These are phyloP conservation scores for Seiridium unicorne DNA, from an alignment of 2,329 filamentous ascomycete species.

Conservation along the genomic window DNA sequence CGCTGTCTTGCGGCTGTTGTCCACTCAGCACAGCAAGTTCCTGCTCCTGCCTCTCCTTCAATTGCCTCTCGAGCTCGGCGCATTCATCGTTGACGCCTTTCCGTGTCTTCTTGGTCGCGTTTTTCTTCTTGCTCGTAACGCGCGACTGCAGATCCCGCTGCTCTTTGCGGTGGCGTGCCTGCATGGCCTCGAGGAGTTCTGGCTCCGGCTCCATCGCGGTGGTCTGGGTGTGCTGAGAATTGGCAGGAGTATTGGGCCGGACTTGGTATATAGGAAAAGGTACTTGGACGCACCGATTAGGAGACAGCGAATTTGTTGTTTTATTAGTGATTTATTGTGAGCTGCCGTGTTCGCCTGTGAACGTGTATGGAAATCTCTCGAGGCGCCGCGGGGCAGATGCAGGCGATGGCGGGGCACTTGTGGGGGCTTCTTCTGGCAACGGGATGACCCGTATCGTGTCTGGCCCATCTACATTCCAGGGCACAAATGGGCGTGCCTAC, in stretches of 20 bases:
- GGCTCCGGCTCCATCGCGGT: neutral
- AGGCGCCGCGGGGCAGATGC: too few relatives aligned
- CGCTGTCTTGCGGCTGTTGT: slow-evolving; percentile 9
- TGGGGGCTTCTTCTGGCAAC: too few relatives aligned
- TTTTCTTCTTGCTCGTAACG: slow-evolving; percentile 95
- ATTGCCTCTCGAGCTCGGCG: slow-evolving; percentile 63
- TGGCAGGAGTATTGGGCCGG: neutral
- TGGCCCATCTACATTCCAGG: too few relatives aligned
- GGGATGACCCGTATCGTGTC: too few relatives aligned
- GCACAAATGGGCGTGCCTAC: too few relatives aligned
- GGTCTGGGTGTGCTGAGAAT: too few relatives aligned
- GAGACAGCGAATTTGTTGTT: too few relatives aligned
- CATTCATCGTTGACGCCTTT: slow-evolving; percentile 77
- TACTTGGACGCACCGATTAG: neutral
- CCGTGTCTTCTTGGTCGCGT: slow-evolving; percentile 82
- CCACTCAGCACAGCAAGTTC: slow-evolving; percentile 51
- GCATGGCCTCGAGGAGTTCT: slow-evolving; percentile 71
- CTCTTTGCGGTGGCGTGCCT: slow-evolving; percentile 82
- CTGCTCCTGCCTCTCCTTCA: slow-evolving; percentile 64
- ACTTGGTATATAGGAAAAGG: neutral
- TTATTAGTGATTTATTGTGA: too few relatives aligned
- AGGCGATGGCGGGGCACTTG: too few relatives aligned
- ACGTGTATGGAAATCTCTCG: too few relatives aligned
- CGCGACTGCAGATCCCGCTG: slow-evolving; percentile 80
- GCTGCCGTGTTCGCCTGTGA: too few relatives aligned